phyloP scores from a whole-genome alignment of 2,329 filamentous ascomycete species.

The Dothistroma septosporum region DNA sequence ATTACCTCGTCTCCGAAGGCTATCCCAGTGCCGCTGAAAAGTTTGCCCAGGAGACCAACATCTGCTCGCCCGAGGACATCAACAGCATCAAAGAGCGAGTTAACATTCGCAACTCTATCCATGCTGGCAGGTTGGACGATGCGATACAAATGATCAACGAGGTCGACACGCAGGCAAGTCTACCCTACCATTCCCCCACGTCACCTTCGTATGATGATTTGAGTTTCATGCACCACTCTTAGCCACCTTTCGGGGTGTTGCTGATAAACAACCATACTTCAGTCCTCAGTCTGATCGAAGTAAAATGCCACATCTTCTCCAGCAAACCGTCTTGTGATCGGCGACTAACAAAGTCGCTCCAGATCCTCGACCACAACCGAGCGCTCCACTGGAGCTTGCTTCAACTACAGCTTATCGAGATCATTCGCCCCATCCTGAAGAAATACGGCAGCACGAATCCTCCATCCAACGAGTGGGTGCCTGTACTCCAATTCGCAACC shows the following conservation, averaged over 20 bases:
- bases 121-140: slow-evolving; percentile 75
- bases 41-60: slow-evolving; percentile 90
- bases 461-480: slow-evolving; percentile 68
- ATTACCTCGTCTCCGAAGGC: slow-evolving; percentile 93
- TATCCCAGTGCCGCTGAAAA: slow-evolving; percentile 89
- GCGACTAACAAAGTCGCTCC: slow-evolving; percentile 15
- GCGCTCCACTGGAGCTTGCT: slow-evolving; percentile 84
- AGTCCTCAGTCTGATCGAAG: slow-evolving; percentile 77
- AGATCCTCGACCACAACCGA: slow-evolving; percentile 84
- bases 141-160: slow-evolving; percentile 88
- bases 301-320: not conserved
- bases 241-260: slow-evolving; percentile 74
- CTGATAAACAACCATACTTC: slow-evolving; percentile 82
- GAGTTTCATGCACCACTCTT: slow-evolving; percentile 99
- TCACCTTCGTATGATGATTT: slow-evolving; percentile 80
- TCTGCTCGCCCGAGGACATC: slow-evolving; percentile 64
- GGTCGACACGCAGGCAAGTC: slow-evolving; percentile 79
- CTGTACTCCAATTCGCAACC: slow-evolving; percentile 82
- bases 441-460: slow-evolving; percentile 41
- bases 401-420: slow-evolving; percentile 85
- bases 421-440: slow-evolving; percentile 67
- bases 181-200: slow-evolving; percentile 9
- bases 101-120: slow-evolving; percentile 78
- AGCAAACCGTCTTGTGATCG: slow-evolving; percentile 2
- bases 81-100: slow-evolving; percentile 73